phyloP scores from a whole-genome alignment of 1,284 basidiomycete species.

The Ustilago sp. region DNA sequence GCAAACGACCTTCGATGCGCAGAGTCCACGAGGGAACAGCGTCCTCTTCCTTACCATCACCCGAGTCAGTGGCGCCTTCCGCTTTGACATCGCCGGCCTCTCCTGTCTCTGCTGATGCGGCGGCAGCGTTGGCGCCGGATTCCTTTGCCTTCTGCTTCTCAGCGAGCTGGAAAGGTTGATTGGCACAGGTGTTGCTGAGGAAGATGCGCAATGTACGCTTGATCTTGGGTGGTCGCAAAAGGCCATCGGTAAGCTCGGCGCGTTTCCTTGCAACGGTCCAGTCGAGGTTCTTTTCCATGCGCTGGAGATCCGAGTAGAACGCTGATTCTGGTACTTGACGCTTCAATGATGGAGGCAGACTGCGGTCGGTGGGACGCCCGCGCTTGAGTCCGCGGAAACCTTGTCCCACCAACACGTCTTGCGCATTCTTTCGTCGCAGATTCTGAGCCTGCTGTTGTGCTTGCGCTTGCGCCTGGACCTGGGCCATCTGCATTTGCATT shows the following conservation, averaged over 20 bases:
- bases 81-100: conserved; percentile 33
- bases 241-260: conserved; percentile 75
- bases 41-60: conserved; percentile 74
- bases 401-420: conserved; percentile 58
- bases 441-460: conserved; percentile 53
- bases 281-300: conserved; percentile 90
- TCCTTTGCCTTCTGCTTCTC: conserved; percentile 58
- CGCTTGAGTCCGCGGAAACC: conserved; percentile 73
- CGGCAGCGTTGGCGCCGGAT: conserved; percentile 15
- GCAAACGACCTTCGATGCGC: conserved; percentile 86
- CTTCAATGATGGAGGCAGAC: conserved; percentile 80
- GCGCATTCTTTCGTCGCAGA: conserved; percentile 52
- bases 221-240: conserved; percentile 71
- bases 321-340: conserved; percentile 72
- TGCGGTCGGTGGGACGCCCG: conserved; percentile 83
- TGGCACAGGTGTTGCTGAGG: conserved; percentile 86
- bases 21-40: conserved; percentile 89
- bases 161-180: conserved; percentile 74
- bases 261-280: conserved; percentile 93
- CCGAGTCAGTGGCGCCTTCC: conserved; percentile 25
- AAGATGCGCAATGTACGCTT: conserved; percentile 88
- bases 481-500: conserved; percentile 42
- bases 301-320: conserved; percentile 86
- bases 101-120: conserved; percentile 27
- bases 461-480: conserved; percentile 56